phyloP scores from a whole-genome alignment of 192 early-diverging fungal genomes.

The Entomortierella parvispora region DNA sequence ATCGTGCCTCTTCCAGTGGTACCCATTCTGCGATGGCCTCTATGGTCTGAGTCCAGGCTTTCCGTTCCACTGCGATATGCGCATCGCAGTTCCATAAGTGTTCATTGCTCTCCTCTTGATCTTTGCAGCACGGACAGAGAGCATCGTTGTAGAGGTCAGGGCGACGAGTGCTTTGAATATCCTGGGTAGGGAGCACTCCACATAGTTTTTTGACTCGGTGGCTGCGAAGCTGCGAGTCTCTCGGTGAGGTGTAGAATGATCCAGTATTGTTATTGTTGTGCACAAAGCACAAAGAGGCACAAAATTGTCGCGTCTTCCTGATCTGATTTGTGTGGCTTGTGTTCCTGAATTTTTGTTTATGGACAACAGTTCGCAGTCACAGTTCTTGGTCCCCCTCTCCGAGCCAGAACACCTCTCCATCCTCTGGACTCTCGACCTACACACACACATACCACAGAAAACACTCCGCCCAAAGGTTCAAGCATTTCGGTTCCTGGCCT shows the following conservation, averaged over 20 bases:
- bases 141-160: constrained; percentile 7
- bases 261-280: background rate
- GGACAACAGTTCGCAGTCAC: no score
- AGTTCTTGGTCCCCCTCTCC: background rate
- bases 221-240: background rate
- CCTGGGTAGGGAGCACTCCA: constrained; percentile 3
- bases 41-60: background rate
- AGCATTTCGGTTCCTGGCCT: background rate
- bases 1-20: no score
- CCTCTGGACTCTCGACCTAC: no score
- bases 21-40: background rate
- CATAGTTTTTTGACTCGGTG: constrained; percentile 5
- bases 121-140: background rate
- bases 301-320: no score
- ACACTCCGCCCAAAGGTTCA: no score
- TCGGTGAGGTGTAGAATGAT: background rate
- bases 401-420: no score
- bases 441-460: no score
- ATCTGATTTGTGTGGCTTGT: no score
- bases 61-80: background rate
- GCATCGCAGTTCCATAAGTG: background rate
- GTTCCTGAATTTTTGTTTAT: background rate
- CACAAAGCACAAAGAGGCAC: no score
- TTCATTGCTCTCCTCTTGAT: background rate
- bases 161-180: background rate